These are phyloP conservation scores for Isochrysis galbana DNA, from an alignment of 78 protist genomes.

Conservation along the genomic window DNA sequence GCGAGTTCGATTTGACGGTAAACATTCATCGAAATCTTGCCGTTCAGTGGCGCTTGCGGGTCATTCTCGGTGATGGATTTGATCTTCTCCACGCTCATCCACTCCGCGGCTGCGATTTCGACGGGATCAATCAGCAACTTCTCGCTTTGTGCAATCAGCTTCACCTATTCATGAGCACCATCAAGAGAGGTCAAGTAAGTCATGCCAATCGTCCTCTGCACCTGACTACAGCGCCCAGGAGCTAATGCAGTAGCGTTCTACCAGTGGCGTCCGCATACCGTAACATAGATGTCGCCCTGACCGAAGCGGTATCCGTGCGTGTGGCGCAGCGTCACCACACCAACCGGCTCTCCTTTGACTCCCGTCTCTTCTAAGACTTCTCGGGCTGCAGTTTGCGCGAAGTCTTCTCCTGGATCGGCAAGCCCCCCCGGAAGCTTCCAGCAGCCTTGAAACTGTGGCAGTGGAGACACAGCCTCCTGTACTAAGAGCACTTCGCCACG, in stretches of 20 bases:
- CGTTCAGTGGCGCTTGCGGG: neutral
- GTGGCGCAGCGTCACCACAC: neutral
- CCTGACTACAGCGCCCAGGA: no score
- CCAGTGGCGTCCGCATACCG: neutral
- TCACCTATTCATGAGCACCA: no score
- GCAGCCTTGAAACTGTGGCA: neutral
- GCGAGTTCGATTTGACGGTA: no score
- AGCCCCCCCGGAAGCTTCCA: slow-evolving; percentile 52
- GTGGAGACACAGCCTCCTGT: slow-evolving; percentile 25
- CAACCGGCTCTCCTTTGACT: neutral
- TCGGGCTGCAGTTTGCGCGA: slow-evolving; percentile 14
- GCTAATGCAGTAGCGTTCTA: no score
- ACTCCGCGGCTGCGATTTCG: neutral
- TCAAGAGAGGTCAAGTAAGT: no score
- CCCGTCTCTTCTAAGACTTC: slow-evolving; percentile 51
- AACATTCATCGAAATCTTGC: neutral
- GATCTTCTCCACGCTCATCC: neutral
- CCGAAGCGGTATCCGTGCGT: neutral
- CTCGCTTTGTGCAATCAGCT: neutral
- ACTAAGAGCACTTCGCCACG: neutral
- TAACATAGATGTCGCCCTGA: neutral
- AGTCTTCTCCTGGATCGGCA: slow-evolving; percentile 38
- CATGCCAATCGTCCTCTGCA: no score
- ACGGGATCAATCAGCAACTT: neutral
- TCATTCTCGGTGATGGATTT: neutral